Evolutionary conservation across 257 asterid genomes (phyloP).

Genomic region (Primulina huaijiensis): DNA sequence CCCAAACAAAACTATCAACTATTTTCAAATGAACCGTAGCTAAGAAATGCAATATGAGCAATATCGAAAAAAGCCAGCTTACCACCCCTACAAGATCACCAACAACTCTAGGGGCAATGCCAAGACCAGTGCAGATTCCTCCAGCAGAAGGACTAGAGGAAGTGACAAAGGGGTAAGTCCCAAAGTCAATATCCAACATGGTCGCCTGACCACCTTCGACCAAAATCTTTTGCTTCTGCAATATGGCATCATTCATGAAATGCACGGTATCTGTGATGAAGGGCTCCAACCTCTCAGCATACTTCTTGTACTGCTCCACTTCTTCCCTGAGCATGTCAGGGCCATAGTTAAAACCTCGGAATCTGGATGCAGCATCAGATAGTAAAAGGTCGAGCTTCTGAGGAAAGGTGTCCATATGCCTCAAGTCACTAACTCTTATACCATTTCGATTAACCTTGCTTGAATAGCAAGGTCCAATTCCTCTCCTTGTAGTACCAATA

Average conservation of each 20-base stretch:
- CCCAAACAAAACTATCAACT: neutral
- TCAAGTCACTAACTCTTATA: constrained; percentile 81
- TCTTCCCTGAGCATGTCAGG: constrained; percentile 87
- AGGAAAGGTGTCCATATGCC: constrained; percentile 94
- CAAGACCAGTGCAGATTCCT: constrained; percentile 98
- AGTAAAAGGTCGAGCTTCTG: constrained; percentile 84
- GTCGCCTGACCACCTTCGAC: constrained; percentile 99
- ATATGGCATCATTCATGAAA: constrained; percentile 72
- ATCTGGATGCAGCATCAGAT: constrained; percentile 86
- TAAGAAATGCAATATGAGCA: constrained; percentile 3
- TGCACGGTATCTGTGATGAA: constrained; percentile 79
- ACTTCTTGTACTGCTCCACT: constrained; percentile 68
- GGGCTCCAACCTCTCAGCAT: constrained; percentile 92
- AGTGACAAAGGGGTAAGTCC: constrained; percentile 94
- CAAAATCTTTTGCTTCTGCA: constrained; percentile 62
- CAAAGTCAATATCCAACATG: constrained; percentile 92
- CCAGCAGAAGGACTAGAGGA: constrained; percentile 99
- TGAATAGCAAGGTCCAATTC: constrained; percentile 94
- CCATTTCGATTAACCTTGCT: constrained; percentile 95
- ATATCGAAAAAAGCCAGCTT: constrained; percentile 29
- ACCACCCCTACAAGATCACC: constrained; percentile 99
- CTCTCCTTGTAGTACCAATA: constrained; percentile 95
- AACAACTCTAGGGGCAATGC: constrained; percentile 85
- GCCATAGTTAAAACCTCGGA: constrained; percentile 60
- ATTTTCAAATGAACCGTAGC: neutral